Percentiles rank a stretch among this genome's conserved stretches.
Evolutionary conservation across 2,329 filamentous ascomycete species (phyloP).

Genomic region (Geosmithia morbida): DNA sequence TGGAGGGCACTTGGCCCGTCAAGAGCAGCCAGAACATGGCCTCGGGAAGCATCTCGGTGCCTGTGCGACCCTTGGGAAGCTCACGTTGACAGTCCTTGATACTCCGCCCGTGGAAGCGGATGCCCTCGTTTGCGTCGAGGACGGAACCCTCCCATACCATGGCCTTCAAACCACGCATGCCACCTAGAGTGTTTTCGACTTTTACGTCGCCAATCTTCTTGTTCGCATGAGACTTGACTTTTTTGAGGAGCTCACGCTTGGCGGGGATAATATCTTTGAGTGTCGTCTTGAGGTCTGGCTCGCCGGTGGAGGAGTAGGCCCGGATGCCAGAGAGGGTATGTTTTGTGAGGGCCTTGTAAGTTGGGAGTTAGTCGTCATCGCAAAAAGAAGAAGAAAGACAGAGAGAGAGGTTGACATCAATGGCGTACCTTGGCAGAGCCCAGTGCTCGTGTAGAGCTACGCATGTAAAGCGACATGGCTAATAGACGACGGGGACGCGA

Average conservation of each 20-base stretch:
- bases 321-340: constrained; percentile 22
- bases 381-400: background rate
- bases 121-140: constrained; percentile 90
- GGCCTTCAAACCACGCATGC: constrained; percentile 93
- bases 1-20: constrained; percentile 80
- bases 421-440: constrained; percentile 46
- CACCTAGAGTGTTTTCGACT: constrained; percentile 85
- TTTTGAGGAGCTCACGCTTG: constrained; percentile 86
- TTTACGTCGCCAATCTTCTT: constrained; percentile 87
- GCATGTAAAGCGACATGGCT: constrained; percentile 50
- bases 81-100: constrained; percentile 96
- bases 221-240: constrained; percentile 73
- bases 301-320: constrained; percentile 60
- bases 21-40: constrained; percentile 99
- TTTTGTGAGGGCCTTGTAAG: constrained; percentile 14
- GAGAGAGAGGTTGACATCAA: background rate
- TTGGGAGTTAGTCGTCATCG: background rate
- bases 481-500: background rate
- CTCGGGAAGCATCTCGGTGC: constrained; percentile 95
- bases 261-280: constrained; percentile 75
- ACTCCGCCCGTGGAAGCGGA: constrained; percentile 92
- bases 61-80: constrained; percentile 80
- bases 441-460: constrained; percentile 46
- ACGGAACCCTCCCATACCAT: constrained; percentile 99
- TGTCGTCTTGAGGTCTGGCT: constrained; percentile 80